Conservation (phyloP, 2,329 filamentous ascomycete genomes). For the Hymenoscyphus fraxineus region DNA sequence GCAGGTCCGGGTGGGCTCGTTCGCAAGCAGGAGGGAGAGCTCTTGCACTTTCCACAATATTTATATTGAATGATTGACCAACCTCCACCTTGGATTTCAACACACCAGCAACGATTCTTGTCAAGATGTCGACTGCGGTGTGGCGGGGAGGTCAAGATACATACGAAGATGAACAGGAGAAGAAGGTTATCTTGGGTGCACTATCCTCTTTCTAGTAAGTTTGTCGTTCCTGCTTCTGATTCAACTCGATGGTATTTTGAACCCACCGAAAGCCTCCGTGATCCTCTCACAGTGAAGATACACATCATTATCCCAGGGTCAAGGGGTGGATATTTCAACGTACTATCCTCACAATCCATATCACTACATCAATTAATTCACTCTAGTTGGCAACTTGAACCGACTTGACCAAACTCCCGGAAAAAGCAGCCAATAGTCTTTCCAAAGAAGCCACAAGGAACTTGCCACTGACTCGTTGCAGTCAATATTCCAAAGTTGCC, state of each 20-base stretch:
- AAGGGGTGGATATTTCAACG: too few relatives aligned
- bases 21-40: too few relatives aligned
- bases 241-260: background rate
- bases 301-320: too few relatives aligned
- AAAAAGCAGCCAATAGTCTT: too few relatives aligned
- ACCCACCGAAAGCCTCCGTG: too few relatives aligned
- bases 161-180: constrained; percentile 68
- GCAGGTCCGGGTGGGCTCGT: too few relatives aligned
- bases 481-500: constrained; percentile 78
- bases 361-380: background rate
- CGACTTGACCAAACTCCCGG: background rate
- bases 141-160: constrained; percentile 48
- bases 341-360: too few relatives aligned
- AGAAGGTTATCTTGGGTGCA: constrained; percentile 72
- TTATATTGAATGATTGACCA: background rate
- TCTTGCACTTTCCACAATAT: background rate
- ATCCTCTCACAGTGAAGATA: too few relatives aligned
- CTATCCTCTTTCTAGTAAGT: constrained; percentile 87
- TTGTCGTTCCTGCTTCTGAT: background rate
- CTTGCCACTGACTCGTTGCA: constrained; percentile 36
- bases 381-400: background rate
- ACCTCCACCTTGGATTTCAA: background rate
- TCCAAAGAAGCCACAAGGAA: background rate
- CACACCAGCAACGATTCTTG: background rate
- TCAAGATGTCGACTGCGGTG: constrained; percentile 17